Percentiles rank a stretch among this genome's conserved stretches.
Conservation (phyloP, 2,329 filamentous ascomycete genomes). For the Xylariaceae sp. region DNA sequence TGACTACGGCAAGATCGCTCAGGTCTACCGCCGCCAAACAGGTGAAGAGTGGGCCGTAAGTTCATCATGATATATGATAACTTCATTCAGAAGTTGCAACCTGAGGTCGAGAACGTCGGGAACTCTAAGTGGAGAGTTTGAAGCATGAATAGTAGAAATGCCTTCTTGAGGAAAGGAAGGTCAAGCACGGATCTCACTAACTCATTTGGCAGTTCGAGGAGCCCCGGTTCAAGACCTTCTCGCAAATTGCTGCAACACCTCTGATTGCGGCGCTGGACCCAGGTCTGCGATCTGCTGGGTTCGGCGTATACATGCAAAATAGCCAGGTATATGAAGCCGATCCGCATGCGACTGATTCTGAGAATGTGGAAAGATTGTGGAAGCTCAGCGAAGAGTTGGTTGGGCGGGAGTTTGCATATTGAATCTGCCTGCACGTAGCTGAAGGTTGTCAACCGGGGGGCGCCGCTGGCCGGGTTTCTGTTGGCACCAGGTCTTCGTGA, state of each 20-base stretch:
- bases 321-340: conserved; percentile 28
- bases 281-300: conserved; percentile 25
- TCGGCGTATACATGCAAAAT: conserved; percentile 37
- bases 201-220: conserved; percentile 16
- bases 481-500: too few relatives aligned
- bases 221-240: conserved; percentile 35
- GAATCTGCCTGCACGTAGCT: not conserved
- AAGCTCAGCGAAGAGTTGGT: conserved; percentile 44
- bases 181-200: too few relatives aligned
- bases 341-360: conserved; percentile 32
- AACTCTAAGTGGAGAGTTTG: too few relatives aligned
- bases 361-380: conserved; percentile 43
- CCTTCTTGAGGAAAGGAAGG: too few relatives aligned
- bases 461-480: too few relatives aligned
- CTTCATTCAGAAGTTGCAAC: too few relatives aligned
- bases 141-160: too few relatives aligned
- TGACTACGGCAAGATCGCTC: conserved; percentile 12
- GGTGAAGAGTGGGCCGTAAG: conserved; percentile 13
- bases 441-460: not conserved
- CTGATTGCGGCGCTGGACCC: conserved; percentile 41
- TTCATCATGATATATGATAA: not conserved
- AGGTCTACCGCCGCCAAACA: conserved; percentile 25
- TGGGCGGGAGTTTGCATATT: conserved; percentile 29
- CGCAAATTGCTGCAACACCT: conserved; percentile 39
- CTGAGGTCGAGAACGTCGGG: too few relatives aligned